A percentile compares a stretch with the other conserved stretches of the same genome.
phyloP scores from a whole-genome alignment of 352 stramenopile genomes.

The Globisporangium nunn region DNA sequence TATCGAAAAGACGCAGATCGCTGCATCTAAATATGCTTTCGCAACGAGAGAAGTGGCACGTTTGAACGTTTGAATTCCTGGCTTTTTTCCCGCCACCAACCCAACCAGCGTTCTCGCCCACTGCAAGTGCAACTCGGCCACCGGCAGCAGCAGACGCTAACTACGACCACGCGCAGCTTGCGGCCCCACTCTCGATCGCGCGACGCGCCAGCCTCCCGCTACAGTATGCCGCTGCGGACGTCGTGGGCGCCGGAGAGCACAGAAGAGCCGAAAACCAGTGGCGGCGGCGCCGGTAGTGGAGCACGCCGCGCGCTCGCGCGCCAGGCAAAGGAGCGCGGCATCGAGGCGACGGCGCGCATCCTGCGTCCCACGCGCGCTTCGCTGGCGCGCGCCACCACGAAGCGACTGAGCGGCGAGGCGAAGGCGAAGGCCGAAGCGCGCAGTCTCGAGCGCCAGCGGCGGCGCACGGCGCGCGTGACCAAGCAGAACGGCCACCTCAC shows the following conservation, averaged over 20 bases:
- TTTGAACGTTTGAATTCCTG: no score
- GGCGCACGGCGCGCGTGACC: constrained; percentile 24
- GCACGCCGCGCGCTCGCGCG: constrained; percentile 21
- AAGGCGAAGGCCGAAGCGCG: constrained; percentile 33
- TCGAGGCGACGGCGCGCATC: constrained; percentile 53
- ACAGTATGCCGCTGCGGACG: constrained; percentile 7
- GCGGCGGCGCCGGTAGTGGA: background rate
- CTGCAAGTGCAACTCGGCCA: no score
- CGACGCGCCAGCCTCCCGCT: background rate
- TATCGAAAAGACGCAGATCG: no score
- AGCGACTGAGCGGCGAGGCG: constrained; percentile 34
- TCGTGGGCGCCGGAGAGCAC: constrained; percentile 3
- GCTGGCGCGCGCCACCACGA: constrained; percentile 32
- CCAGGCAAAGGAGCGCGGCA: constrained; percentile 44
- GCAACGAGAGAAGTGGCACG: background rate
- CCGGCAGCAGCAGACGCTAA: background rate
- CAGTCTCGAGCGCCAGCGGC: constrained; percentile 23
- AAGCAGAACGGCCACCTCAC: constrained; percentile 58
- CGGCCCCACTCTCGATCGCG: background rate
- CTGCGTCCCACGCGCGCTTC: constrained; percentile 51
- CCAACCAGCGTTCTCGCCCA: no score
- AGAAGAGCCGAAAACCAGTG: constrained; percentile 7
- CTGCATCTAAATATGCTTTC: no score
- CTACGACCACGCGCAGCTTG: background rate
- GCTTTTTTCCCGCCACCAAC: no score